Evolutionary conservation across 768 basidiomycete genomes (phyloP), one percentile per base, ranked within the genome.

Genomic region (Leccinellum rugosiceps): DNA sequence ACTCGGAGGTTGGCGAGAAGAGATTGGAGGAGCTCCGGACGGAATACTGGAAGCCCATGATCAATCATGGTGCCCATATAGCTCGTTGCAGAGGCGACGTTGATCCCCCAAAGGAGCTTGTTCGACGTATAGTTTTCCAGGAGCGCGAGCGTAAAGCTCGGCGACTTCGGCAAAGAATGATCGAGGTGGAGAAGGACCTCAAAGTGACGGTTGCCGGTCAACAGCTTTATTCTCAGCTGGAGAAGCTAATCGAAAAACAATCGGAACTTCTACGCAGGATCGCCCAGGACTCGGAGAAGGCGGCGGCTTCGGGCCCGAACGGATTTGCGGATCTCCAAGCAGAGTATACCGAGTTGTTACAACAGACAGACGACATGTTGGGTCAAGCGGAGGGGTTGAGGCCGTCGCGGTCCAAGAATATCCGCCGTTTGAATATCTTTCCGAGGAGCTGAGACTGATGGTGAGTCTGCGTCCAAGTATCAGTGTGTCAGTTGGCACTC

Each of bases 1-100:
- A 49, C 30, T 68, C 75, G 74, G 55, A 38, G 0, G 56, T 62
- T 4, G 75, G 70, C 3, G 46, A 58, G 17, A 55, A 53, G 50
- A 57, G 58, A 46, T 11, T 60, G 10, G 17, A 41, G 3, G 54
- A 60, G 25, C 57, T 61, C 48, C 13, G 23, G n/a, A 13, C 4
- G 10, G 43, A 46, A 13, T 38, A 41, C 9, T 59, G 58, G 58
- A 47, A 51, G 6, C 15, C 6, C 6, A 43, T 45, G 17, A 28
- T 50, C 21, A 30, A 8, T 17, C 47, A 34, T 3, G 66, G 66
- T 4, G 60, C 61, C 1, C 43, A 57, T 6, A 10, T 50, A 23
- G 47, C 6, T 47, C 3, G 57, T 10, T 63, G 51, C n/a, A 41
- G 59, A 38, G 52, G n/a, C 28, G 57, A 58, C 17, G 32, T 54